phyloP scores from a whole-genome alignment of 192 early-diverging fungal species.

The Rhizophagus clarus region DNA sequence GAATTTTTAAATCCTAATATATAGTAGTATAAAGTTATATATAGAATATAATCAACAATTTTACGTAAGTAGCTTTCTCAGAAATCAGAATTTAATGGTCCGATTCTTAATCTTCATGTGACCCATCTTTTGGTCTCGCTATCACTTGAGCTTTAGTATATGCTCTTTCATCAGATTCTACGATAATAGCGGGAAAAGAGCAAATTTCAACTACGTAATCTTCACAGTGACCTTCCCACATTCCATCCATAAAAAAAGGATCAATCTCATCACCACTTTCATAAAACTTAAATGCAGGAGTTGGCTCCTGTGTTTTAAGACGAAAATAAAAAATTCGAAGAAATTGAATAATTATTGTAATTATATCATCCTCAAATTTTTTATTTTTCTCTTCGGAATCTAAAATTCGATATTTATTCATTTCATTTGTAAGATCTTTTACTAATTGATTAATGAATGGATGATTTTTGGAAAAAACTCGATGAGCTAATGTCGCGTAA shows the following conservation, averaged over 20 bases:
- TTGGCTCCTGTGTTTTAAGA: neutral
- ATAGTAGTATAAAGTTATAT: no score
- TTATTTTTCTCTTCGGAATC: constrained; percentile 4
- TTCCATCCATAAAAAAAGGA: constrained; percentile 12
- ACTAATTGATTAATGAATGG: neutral
- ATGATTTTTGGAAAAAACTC: neutral
- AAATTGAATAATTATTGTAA: neutral
- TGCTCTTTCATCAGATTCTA: neutral
- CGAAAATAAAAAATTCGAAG: constrained; percentile 20
- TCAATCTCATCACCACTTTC: neutral
- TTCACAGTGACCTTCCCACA: neutral
- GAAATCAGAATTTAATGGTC: no score
- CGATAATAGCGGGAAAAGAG: constrained; percentile 5
- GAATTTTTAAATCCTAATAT: no score
- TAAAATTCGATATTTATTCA: constrained; percentile 3
- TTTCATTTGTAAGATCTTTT: neutral
- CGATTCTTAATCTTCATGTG: no score
- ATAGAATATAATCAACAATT: no score
- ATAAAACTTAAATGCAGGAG: neutral
- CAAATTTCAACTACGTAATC: constrained; percentile 24
- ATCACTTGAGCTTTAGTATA: constrained; percentile 26
- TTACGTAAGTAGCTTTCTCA: no score
- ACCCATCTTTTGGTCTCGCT: neutral
- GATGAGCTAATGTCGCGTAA: neutral
- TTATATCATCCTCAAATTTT: neutral